A percentile compares a stretch with the other conserved stretches of the same genome.
These are phyloP conservation scores for Fusarium liriodendri DNA, from an alignment of 2,329 filamentous ascomycete genomes.

Conservation along the genomic window DNA sequence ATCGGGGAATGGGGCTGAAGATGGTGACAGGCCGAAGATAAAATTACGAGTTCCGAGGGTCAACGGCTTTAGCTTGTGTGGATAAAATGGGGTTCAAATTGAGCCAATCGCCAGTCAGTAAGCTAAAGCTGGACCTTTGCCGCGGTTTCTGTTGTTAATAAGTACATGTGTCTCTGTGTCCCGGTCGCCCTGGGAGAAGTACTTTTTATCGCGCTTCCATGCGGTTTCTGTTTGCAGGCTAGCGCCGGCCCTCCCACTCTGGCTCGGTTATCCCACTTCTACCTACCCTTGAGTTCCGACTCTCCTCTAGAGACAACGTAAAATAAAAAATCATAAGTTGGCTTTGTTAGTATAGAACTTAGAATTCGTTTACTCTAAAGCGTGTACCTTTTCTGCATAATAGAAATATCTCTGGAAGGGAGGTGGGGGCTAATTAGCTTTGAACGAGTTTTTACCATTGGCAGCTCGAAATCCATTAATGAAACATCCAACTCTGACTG, in stretches of 20 bases:
- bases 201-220: neutral
- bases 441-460: neutral
- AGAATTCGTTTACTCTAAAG: neutral
- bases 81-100: neutral
- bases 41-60: slow-evolving; percentile 11
- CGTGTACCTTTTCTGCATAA: neutral
- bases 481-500: too few relatives aligned
- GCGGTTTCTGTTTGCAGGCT: too few relatives aligned
- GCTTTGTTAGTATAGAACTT: neutral
- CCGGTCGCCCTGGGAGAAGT: neutral
- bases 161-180: neutral
- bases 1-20: neutral
- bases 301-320: neutral
- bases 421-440: neutral
- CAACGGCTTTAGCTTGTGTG: slow-evolving; percentile 22
- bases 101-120: neutral
- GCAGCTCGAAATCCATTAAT: too few relatives aligned
- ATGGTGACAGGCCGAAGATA: neutral
- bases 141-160: accelerated
- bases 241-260: neutral
- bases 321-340: neutral
- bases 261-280: neutral
- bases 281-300: neutral
- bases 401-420: neutral
- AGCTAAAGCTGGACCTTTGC: neutral